Conservation (phyloP, 805 yeast species). For the Candida adriatica region DNA sequence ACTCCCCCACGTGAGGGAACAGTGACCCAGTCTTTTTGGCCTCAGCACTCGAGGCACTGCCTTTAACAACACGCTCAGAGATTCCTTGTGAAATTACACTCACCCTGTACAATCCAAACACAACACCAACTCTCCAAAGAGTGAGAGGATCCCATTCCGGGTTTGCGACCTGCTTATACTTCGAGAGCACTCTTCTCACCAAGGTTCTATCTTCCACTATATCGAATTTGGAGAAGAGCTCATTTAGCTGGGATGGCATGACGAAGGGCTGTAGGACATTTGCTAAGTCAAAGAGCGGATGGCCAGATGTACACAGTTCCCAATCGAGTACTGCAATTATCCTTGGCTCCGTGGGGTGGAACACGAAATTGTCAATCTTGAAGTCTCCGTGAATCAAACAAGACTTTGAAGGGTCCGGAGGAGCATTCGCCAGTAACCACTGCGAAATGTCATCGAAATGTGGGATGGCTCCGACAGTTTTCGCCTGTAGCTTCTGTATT, state of each 20-base stretch:
- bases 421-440: conserved; percentile 38
- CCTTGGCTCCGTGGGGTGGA: conserved; percentile 42
- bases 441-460: conserved; percentile 33
- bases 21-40: conserved; percentile 35
- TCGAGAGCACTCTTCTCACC: conserved; percentile 14
- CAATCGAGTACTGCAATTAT: conserved; percentile 56
- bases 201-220: conserved; percentile 10
- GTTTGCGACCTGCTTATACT: conserved; percentile 11
- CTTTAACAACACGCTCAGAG: conserved; percentile 44
- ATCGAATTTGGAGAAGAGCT: conserved; percentile 21
- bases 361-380: conserved; percentile 57
- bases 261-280: conserved; percentile 50
- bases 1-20: conserved; percentile 25
- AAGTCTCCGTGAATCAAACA: conserved; percentile 58
- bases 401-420: conserved; percentile 38
- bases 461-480: conserved; percentile 40
- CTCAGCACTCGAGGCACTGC: conserved; percentile 47
- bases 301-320: conserved; percentile 62
- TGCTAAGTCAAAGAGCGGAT: conserved; percentile 56
- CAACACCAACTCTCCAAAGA: conserved; percentile 45
- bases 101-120: conserved; percentile 48
- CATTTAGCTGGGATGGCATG: conserved; percentile 34
- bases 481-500: conserved; percentile 34
- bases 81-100: conserved; percentile 58
- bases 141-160: conserved; percentile 23